Evolutionary conservation across 176 grass and related monocot genomes (phyloP), one percentile per base, ranked within the genome.

Genomic region (Rhipidocladum racemiflorum): DNA sequence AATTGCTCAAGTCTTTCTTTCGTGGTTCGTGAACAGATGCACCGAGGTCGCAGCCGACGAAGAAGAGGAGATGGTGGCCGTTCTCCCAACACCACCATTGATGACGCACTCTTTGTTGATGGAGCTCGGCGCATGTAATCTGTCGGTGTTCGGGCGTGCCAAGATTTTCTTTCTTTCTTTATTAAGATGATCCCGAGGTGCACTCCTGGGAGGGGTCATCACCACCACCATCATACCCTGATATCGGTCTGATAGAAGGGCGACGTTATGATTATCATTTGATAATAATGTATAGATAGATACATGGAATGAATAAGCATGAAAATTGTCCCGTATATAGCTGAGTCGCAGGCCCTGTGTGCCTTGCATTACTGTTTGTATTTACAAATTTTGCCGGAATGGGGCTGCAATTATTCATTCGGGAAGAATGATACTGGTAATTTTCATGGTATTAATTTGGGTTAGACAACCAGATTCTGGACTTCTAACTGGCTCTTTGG

Each of bases 51-150:
- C 88, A 93, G 61, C 87, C 82, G 16, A 85, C 79, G 12, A 97
- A 89, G 84, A 94, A 87, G 89, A 97, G 90, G 81, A 91, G 91
- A 83, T 97, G 95, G 95, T 97, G 95, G 95, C 90, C 75, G 9
- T 97, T 97, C 68, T 90, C 74, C 0, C 68, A 78, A 27, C 51
- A 81, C 28, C 57, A 74, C 9, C 70, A 84, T 82, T 89, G 88
- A 90, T 73, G 88, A 65, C 9, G 0, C 74, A 49, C 13, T 53
- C 32, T 72, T 53, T 49, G 34, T 29, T 70, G 44, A 53, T 3
- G 10, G 48, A 45, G 59, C 59, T 79, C n/a, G 38, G 68, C 3
- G 21, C 28, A 35, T 84, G 24, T 5, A 59, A 24, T 24, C 8
- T 59, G 55, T 0, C 10, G 35, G 54, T 2, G 74, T 42, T 27